These are phyloP conservation scores for Thinopyrum elongatum DNA, from an alignment of 176 grass and related monocot species.

Conservation along the genomic window DNA sequence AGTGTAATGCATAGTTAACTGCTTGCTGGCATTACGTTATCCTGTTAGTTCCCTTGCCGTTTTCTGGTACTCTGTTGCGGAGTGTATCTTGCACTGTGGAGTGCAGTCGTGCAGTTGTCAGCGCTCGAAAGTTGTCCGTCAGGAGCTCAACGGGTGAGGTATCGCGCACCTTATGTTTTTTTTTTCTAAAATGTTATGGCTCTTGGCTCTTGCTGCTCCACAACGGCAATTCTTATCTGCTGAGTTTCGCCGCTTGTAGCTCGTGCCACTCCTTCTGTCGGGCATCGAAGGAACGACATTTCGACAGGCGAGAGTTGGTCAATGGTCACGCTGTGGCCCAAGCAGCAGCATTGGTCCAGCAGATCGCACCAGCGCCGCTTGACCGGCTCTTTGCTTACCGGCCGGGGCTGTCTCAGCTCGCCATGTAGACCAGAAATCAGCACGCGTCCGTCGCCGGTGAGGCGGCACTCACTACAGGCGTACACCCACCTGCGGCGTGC, in stretches of 20 bases:
- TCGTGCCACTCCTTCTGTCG: background rate
- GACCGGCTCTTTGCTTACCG: background rate
- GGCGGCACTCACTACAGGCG: too few relatives aligned
- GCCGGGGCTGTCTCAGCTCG: background rate
- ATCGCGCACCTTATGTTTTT: background rate
- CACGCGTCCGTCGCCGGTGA: background rate
- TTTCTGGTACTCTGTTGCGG: background rate
- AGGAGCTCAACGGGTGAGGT: background rate
- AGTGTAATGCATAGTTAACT: background rate
- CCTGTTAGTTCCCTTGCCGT: background rate
- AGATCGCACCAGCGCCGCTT: background rate
- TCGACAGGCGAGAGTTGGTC: background rate
- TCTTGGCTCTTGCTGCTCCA: background rate
- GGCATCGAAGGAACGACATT: background rate
- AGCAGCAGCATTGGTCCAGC: background rate
- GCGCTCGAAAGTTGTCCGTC: background rate
- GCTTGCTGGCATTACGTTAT: background rate
- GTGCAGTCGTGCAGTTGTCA: background rate
- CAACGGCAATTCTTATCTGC: background rate
- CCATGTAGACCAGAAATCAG: background rate
- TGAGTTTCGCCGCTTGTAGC: background rate
- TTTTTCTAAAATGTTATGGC: background rate
- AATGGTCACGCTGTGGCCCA: background rate
- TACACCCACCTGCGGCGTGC: background rate
- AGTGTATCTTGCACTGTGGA: background rate